phyloP scores from a whole-genome alignment of 352 stramenopile genomes.

The Pythium aristosporum region DNA sequence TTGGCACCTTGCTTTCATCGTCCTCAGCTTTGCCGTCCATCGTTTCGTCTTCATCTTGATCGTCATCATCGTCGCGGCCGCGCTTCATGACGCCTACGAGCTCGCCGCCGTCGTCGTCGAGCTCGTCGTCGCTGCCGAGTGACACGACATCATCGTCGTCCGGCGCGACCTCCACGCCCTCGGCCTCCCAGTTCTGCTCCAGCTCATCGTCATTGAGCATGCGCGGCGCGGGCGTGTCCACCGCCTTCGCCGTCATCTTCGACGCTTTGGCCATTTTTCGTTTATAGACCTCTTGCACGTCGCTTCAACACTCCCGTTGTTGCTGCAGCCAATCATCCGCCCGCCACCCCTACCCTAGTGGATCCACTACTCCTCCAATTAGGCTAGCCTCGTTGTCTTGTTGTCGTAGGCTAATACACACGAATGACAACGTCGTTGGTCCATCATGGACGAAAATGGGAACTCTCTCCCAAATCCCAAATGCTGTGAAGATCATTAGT shows the following conservation, averaged over 20 bases:
- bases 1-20: conserved; percentile 9
- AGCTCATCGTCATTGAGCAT: conserved; percentile 38
- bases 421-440: too few relatives aligned
- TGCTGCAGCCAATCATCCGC: conserved; percentile 32
- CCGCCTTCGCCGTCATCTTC: conserved; percentile 5
- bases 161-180: conserved; percentile 26
- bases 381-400: too few relatives aligned
- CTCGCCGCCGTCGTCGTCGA: conserved; percentile 73
- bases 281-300: conserved; percentile 4
- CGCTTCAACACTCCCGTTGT: conserved; percentile 18
- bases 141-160: conserved; percentile 49
- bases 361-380: conserved; percentile 14
- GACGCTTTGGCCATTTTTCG: conserved; percentile 1
- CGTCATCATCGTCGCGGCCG: conserved; percentile 31
- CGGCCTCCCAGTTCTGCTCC: conserved; percentile 36
- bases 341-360: conserved; percentile 24
- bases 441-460: too few relatives aligned
- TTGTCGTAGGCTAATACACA: not conserved
- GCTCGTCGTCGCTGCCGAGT: conserved; percentile 76
- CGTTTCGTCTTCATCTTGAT: conserved; percentile 19
- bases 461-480: too few relatives aligned
- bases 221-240: not conserved
- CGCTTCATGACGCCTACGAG: conserved; percentile 38
- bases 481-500: too few relatives aligned
- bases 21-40: conserved; percentile 13